These are phyloP conservation scores for Trichophyton equinum DNA, from an alignment of 2,329 filamentous ascomycete genomes.

Conservation along the genomic window DNA sequence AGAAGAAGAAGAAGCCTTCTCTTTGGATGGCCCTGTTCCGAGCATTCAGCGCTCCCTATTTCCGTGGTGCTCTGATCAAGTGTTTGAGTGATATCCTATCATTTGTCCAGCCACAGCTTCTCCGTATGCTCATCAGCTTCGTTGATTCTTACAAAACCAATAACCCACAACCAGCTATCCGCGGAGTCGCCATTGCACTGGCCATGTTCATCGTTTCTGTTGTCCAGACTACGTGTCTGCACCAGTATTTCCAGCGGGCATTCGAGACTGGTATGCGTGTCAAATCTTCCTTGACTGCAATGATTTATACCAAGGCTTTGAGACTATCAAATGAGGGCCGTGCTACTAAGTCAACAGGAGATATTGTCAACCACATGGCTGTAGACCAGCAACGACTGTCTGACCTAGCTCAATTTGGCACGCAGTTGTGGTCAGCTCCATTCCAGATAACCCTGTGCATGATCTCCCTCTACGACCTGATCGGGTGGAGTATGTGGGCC, in stretches of 20 bases:
- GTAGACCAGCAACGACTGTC: slow-evolving; percentile 92
- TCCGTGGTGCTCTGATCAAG: slow-evolving; percentile 74
- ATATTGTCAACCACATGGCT: slow-evolving; percentile 99
- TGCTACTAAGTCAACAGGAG: slow-evolving; percentile 77
- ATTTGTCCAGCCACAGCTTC: slow-evolving; percentile 81
- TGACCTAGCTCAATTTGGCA: slow-evolving; percentile 87
- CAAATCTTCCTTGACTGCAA: slow-evolving; percentile 76
- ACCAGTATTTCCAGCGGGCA: slow-evolving; percentile 93
- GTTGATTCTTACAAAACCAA: slow-evolving; percentile 59
- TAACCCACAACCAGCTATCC: slow-evolving; percentile 61
- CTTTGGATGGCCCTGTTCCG: slow-evolving; percentile 77
- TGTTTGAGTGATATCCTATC: slow-evolving; percentile 72
- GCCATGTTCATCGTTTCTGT: slow-evolving; percentile 85
- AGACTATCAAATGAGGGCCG: slow-evolving; percentile 87
- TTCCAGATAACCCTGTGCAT: slow-evolving; percentile 96
- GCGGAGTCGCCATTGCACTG: slow-evolving; percentile 76
- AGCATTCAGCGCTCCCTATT: slow-evolving; percentile 75
- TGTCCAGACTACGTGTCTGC: slow-evolving; percentile 76
- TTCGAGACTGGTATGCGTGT: slow-evolving; percentile 96
- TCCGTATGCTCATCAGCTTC: slow-evolving; percentile 72
- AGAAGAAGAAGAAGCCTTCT: slow-evolving; percentile 60
- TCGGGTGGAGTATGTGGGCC: slow-evolving; percentile 89
- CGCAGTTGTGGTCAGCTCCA: slow-evolving; percentile 91
- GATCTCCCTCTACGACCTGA: slow-evolving; percentile 87
- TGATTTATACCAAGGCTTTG: slow-evolving; percentile 87